Conservation (phyloP, 164 flowering plant genomes). For the Dillenia suffruticosa region DNA sequence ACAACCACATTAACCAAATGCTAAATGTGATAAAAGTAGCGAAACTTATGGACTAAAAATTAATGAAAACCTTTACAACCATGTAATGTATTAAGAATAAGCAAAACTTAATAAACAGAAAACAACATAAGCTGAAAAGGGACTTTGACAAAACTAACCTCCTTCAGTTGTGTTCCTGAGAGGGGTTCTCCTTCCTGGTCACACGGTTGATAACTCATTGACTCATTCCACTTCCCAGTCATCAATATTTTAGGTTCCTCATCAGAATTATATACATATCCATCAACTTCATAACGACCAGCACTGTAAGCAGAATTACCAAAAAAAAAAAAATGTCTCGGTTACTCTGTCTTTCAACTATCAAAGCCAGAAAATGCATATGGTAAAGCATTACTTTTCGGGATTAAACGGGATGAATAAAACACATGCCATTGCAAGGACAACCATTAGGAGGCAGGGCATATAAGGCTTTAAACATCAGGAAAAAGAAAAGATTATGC, state of each 20-base stretch:
- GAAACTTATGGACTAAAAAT: no score
- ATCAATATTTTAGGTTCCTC: conserved; percentile 82
- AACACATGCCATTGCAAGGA: no score
- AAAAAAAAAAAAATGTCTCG: background rate
- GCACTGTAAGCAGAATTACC: conserved; percentile 36
- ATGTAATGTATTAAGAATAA: no score
- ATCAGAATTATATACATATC: conserved; percentile 66
- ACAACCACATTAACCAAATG: no score
- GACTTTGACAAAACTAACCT: conserved; percentile 29
- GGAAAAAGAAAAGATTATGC: no score
- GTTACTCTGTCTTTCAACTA: background rate
- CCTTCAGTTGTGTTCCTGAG: conserved; percentile 58
- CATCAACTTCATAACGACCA: conserved; percentile 85
- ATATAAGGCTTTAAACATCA: no score
- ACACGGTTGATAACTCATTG: conserved; percentile 68
- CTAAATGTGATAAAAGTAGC: no score
- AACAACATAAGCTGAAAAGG: background rate
- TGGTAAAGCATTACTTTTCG: no score
- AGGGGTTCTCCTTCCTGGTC: conserved; percentile 74
- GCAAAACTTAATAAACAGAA: background rate
- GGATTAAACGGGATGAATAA: no score
- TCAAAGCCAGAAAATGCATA: background rate
- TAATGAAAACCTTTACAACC: no score
- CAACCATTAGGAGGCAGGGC: no score
- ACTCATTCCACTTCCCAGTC: conserved; percentile 78